phyloP scores from a whole-genome alignment of 1,284 basidiomycete species.

The Nidula niveotomentosa region DNA sequence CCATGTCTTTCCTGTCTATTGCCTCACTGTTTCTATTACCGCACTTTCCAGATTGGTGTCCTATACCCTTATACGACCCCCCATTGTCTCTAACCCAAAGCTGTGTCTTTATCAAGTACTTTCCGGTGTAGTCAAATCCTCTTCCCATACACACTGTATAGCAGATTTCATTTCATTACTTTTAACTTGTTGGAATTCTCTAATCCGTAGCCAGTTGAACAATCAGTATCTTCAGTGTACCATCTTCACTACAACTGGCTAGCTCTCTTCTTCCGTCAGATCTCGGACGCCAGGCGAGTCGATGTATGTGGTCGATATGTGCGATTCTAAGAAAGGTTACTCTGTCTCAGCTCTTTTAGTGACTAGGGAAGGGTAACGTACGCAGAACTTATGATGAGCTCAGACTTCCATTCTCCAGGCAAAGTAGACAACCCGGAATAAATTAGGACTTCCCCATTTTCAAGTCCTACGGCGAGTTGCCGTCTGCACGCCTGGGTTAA shows the following conservation, averaged over 20 bases:
- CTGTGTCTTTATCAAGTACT: conserved; percentile 69
- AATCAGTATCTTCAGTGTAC: conserved; percentile 71
- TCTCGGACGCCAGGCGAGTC: conserved; percentile 63
- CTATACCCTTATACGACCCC: conserved; percentile 68
- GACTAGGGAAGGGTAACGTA: conserved; percentile 19
- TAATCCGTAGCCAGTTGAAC: conserved; percentile 52
- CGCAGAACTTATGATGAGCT: conserved; percentile 45
- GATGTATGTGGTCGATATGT: conserved; percentile 70
- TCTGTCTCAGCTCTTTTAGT: no score
- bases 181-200: conserved; percentile 23
- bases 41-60: conserved; percentile 41
- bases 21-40: conserved; percentile 29
- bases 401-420: conserved; percentile 47
- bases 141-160: conserved; percentile 64
- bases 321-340: conserved; percentile 26
- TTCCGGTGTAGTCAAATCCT: conserved; percentile 36
- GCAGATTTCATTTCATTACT: conserved; percentile 39
- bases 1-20: conserved; percentile 22
- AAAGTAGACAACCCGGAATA: conserved; percentile 37
- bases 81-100: conserved; percentile 34
- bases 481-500: conserved; percentile 37
- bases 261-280: conserved; percentile 28
- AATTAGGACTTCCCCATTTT: conserved; percentile 66
- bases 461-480: conserved; percentile 67
- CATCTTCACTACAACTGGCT: conserved; percentile 72